A percentile compares a stretch with the other conserved stretches of the same genome.
These are phyloP conservation scores for Penicillium concentricum DNA, from an alignment of 2,329 filamentous ascomycete species.

Conservation along the genomic window DNA sequence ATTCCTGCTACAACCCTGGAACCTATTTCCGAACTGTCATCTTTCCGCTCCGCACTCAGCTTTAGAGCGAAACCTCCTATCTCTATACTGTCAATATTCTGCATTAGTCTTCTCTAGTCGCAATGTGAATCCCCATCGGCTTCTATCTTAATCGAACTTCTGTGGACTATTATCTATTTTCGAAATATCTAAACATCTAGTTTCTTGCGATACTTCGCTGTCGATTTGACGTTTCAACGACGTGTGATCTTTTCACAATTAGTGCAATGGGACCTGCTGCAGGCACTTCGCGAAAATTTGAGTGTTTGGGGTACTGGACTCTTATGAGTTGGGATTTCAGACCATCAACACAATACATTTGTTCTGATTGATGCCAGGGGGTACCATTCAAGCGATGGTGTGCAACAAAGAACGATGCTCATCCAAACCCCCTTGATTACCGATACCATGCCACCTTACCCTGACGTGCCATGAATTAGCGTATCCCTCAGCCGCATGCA, in stretches of 20 bases:
- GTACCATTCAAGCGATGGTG: slow-evolving; percentile 11
- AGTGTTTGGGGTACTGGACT: slow-evolving; percentile 4
- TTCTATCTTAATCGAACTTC: slow-evolving; percentile 4
- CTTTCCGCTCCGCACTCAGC: neutral
- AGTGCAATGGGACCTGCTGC: slow-evolving; percentile 18
- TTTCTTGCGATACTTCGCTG: slow-evolving; percentile 16
- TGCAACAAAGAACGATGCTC: neutral
- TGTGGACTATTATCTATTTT: slow-evolving; percentile 6
- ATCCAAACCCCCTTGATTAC: neutral
- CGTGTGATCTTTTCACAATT: slow-evolving; percentile 17
- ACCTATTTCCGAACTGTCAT: neutral
- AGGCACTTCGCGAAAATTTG: slow-evolving; percentile 16
- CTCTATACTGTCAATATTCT: neutral
- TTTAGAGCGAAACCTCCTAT: slow-evolving; percentile 4
- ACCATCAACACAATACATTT: slow-evolving; percentile 2
- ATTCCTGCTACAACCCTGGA: neutral
- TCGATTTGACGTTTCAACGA: slow-evolving; percentile 14
- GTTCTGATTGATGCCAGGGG: slow-evolving; percentile 2
- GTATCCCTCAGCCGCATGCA: neutral
- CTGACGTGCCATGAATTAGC: neutral
- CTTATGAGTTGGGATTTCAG: slow-evolving; percentile 11
- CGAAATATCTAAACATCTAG: slow-evolving; percentile 7
- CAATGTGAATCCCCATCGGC: slow-evolving; percentile 9
- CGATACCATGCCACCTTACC: neutral
- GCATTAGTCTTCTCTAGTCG: slow-evolving; percentile 8